phyloP scores from a whole-genome alignment of 371 early-diverging fungal genomes.

The Mortierella sp. region DNA sequence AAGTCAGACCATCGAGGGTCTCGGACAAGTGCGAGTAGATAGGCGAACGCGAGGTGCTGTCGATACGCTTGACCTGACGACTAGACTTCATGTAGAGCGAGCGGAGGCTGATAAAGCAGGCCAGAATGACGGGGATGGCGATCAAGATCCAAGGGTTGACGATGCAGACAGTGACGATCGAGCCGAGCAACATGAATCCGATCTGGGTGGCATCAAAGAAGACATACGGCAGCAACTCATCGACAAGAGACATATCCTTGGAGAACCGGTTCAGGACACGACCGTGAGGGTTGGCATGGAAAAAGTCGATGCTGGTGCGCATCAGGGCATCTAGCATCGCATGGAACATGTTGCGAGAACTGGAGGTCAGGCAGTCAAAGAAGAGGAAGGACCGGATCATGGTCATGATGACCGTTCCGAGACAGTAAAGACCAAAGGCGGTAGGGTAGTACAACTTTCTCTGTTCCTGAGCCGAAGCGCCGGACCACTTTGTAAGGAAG shows the following conservation, averaged over 20 bases:
- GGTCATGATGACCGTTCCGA: constrained; percentile 28
- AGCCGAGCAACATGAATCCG: constrained; percentile 50
- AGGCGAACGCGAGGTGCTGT: constrained; percentile 66
- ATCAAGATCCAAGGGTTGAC: constrained; percentile 53
- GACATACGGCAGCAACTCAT: constrained; percentile 62
- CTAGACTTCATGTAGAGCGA: constrained; percentile 59
- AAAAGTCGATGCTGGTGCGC: constrained; percentile 56
- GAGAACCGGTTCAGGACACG: constrained; percentile 71
- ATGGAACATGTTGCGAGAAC: constrained; percentile 24
- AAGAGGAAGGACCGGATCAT: constrained; percentile 32
- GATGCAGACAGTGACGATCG: constrained; percentile 60
- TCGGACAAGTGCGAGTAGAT: constrained; percentile 70
- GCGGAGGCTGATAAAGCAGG: constrained; percentile 27
- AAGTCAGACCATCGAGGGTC: constrained; percentile 63
- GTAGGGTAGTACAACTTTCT: constrained; percentile 12
- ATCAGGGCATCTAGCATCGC: constrained; percentile 43
- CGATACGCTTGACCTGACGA: constrained; percentile 75
- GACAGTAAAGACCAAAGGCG: constrained; percentile 17
- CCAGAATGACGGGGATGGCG: constrained; percentile 37
- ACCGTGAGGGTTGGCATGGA: constrained; percentile 72
- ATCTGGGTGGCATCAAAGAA: constrained; percentile 63
- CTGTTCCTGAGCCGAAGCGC: constrained; percentile 5
- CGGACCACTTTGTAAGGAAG: constrained; percentile 24
- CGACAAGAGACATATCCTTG: constrained; percentile 67
- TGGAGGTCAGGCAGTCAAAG: constrained; percentile 25